These are phyloP conservation scores for Sugiyamaella pinicola DNA, from an alignment of 1,139 yeast species.

Conservation along the genomic window DNA sequence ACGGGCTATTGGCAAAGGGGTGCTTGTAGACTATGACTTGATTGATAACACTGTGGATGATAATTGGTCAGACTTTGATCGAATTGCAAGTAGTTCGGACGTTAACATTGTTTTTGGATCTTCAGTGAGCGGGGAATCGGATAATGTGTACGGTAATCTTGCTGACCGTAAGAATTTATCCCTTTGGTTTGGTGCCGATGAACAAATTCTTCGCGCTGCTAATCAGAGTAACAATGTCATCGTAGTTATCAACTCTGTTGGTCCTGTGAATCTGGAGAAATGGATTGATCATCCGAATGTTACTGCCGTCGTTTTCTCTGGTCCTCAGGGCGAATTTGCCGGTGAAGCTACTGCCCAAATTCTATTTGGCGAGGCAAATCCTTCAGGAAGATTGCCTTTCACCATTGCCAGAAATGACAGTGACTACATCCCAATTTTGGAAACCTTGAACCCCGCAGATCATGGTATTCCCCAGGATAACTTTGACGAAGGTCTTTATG, in stretches of 20 bases:
- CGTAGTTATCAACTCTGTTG: constrained; percentile 61
- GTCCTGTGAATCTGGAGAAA: constrained; percentile 59
- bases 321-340: constrained; percentile 61
- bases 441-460: constrained; percentile 29
- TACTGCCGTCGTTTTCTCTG: constrained; percentile 58
- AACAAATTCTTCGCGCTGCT: constrained; percentile 53
- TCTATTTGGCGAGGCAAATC: constrained; percentile 60
- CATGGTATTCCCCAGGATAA: constrained; percentile 48
- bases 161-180: constrained; percentile 61
- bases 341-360: constrained; percentile 53
- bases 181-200: constrained; percentile 64
- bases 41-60: constrained; percentile 26
- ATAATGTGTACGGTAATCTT: constrained; percentile 55
- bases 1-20: constrained; percentile 27
- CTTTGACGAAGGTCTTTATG: constrained; percentile 40
- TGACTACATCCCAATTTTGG: constrained; percentile 56
- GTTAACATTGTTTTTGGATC: constrained; percentile 55
- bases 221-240: constrained; percentile 55
- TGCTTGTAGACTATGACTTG: constrained; percentile 26
- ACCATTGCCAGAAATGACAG: constrained; percentile 59
- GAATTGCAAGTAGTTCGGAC: constrained; percentile 53
- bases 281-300: constrained; percentile 63
- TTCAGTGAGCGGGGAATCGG: constrained; percentile 53
- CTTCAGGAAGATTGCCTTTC: constrained; percentile 65
- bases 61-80: constrained; percentile 43